Percentiles rank a stretch among this genome's conserved stretches.
Conservation (phyloP, 1,139 yeast species). For the Pichiaceae sp. region DNA sequence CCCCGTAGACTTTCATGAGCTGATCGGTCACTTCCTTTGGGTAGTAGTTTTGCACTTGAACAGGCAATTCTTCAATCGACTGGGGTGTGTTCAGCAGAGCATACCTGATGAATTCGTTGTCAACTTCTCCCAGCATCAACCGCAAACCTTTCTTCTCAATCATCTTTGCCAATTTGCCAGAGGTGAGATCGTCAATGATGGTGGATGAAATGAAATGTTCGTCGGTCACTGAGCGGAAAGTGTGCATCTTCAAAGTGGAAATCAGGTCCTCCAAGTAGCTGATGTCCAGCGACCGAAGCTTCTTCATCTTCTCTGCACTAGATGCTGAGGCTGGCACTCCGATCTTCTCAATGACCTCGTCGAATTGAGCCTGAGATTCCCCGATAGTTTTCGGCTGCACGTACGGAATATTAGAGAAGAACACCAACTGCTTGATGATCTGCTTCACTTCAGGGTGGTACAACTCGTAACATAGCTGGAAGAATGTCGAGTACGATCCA, state of each 20-base stretch:
- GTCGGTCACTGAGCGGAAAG: conserved; percentile 34
- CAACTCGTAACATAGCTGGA: conserved; percentile 30
- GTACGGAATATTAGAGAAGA: conserved; percentile 27
- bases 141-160: conserved; percentile 16
- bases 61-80: conserved; percentile 17
- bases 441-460: conserved; percentile 28
- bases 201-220: conserved; percentile 24
- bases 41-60: conserved; percentile 29
- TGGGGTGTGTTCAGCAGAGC: conserved; percentile 27
- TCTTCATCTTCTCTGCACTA: conserved; percentile 9
- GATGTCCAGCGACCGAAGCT: conserved; percentile 9
- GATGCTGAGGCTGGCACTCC: conserved; percentile 9
- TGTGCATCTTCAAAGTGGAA: conserved; percentile 24
- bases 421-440: conserved; percentile 28
- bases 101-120: conserved; percentile 27
- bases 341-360: conserved; percentile 23
- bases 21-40: conserved; percentile 24
- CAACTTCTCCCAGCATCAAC: conserved; percentile 31
- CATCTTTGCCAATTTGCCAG: conserved; percentile 27
- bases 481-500: conserved; percentile 28
- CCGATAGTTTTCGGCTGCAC: conserved; percentile 28
- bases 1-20: conserved; percentile 24
- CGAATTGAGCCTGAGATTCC: conserved; percentile 29
- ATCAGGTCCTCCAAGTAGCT: conserved; percentile 23
- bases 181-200: conserved; percentile 24